Evolutionary conservation across 176 grass and related monocot genomes (phyloP).

Genomic region (Avena sativa): DNA sequence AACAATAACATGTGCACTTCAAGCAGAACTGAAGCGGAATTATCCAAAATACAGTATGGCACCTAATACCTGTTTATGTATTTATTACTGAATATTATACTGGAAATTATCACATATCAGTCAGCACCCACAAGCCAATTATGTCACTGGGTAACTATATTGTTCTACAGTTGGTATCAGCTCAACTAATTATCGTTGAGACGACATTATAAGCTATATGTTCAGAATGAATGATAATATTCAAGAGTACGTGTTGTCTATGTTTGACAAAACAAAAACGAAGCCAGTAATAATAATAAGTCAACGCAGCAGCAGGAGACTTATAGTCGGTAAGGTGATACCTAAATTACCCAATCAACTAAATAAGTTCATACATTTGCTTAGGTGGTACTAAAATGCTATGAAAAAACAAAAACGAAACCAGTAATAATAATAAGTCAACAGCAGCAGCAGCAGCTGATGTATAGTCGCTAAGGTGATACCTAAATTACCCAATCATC

Average conservation of each 20-base stretch:
- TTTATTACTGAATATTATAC: neutral
- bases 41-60: neutral
- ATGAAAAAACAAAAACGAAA: no score
- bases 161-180: neutral
- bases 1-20: neutral
- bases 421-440: neutral
- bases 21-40: neutral
- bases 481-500: neutral
- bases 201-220: neutral
- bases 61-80: neutral
- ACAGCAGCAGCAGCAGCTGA: neutral
- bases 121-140: slow-evolving; percentile 9
- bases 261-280: neutral
- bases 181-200: neutral
- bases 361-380: neutral
- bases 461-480: neutral
- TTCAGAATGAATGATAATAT: neutral
- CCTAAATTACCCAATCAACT: no score
- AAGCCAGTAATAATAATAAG: neutral
- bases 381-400: neutral
- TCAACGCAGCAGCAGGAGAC: neutral
- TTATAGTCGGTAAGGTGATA: neutral
- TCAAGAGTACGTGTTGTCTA: slow-evolving; percentile 1
- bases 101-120: neutral
- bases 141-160: neutral